Evolutionary conservation across 179 eudicot species (phyloP), one percentile per base, ranked within the genome.

Genomic region (Sideroxylon spinosum): DNA sequence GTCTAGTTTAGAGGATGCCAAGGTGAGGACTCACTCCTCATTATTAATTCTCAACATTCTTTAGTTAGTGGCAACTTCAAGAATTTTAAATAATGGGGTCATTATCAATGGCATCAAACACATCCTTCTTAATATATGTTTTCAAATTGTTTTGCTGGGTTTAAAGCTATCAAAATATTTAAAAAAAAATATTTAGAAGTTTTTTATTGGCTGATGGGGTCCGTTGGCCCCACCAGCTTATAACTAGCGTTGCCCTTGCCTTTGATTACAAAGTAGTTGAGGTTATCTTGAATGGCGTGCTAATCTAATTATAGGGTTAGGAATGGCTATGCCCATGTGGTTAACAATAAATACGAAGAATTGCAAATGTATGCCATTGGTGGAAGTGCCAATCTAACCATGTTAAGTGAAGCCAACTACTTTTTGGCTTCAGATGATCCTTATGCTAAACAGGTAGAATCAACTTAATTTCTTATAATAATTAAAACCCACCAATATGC

Each of bases 301-400:
- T 37, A 32, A 32, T 37, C 4, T 37, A 37, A 37, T 37, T 62
- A 87, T 87, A 83, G 88, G 68, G 68, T 86, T 46, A 82, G 93
- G 69, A 70, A 72, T 52, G 93, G 93, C 37, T 89, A 88, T 68
- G 86, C 87, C 28, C 91, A 90, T 79, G 91, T 88, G 14, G 93
- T 87, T 53, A 90, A 87, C 72, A 90, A 88, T 76, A 81, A 77
- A 77, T 90, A 90, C 74, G 87, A 83, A 3, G 79, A 81, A 13
- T 90, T 90, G 91, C 25, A 65, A 44, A 81, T 84, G 88, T 90
- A 90, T 69, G 93, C 92, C 19, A 85, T 90, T 49, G 93, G 93
- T 7, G 93, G 93, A 28, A 90, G 93, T 56, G 88, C 93, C 0
- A 71, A 81, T 60, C 91, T 91, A 5, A 90, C 93, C 28, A 86